Base-by-base conservation (phyloP, 805 yeast genomes). In the Debaryomyces castellii region DNA sequence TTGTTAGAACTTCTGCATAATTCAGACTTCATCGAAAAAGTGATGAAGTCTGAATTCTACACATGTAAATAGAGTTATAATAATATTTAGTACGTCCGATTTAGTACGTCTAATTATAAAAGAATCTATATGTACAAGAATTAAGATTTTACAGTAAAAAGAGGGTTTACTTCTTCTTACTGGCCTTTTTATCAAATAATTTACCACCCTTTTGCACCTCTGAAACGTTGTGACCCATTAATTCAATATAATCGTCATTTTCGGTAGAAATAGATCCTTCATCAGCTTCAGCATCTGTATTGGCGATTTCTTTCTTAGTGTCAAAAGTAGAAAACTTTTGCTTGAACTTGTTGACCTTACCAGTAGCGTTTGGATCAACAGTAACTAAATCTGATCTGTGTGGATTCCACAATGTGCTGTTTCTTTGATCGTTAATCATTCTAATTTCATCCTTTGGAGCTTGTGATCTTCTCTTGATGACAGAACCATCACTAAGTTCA, bases 401-500 rank as follows among this genome's bases (percentile, higher is more conserved):
- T 43, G 90, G 89, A 67, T 94, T 94, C 97, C 97, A 94, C 45
- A 87, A 66, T 28, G 90, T 82, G 58, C 81, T 83, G 58, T 87
- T 88, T 68, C 96, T 82, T 74, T 87, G 96, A 66, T 94, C 99
- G 43, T 83, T 81, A 55, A 94, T 80, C 80, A 89, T 81, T 63
- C 94, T 77, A 57, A 88, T 73, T 59, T 94, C 97, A 43, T 80
- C 84, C 57, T 89, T 87, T 9, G 99, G 99, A 48, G 82, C 89
- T 52, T 87, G 96, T 0, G 96, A 82, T 57, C 87, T 78, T 67
- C 99, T 80, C 28, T 72, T 73, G 27, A 90, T 74, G 1, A 96
- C 96, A 24, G 97, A 87, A 1, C 99, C 99, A 63, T 94, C 99
- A 53, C 95, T 85, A 47, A 91, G 76, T 67, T 92, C 96, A n/a